phyloP scores from a whole-genome alignment of 2,329 filamentous ascomycete genomes.

The Trichoderma semiorbis region DNA sequence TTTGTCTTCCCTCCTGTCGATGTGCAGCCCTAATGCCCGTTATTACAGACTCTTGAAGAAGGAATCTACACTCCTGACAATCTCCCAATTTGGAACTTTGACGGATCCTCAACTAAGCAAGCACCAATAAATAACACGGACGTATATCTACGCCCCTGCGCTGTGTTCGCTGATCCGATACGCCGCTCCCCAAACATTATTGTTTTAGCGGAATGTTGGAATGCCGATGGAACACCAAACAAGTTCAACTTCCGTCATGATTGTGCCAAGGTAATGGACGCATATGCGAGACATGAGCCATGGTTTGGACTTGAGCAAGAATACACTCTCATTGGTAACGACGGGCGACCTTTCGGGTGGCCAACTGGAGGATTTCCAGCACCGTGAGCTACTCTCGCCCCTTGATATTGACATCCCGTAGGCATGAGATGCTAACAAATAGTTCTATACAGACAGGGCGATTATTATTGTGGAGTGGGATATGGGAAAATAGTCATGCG shows the following conservation, averaged over 20 bases:
- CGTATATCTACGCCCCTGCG: conserved; percentile 89
- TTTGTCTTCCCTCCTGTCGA: too few species aligned
- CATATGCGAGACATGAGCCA: conserved; percentile 41
- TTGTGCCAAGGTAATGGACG: too few species aligned
- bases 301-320: conserved; percentile 99
- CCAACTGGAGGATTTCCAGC: conserved; percentile 67
- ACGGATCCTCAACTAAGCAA: conserved; percentile 85
- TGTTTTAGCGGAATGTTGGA: conserved; percentile 92
- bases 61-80: too few species aligned
- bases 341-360: conserved; percentile 81
- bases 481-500: too few species aligned
- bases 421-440: too few species aligned
- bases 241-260: conserved; percentile 68
- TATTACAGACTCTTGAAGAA: too few species aligned
- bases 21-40: too few species aligned
- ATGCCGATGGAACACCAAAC: conserved; percentile 90
- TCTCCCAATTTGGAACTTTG: conserved; percentile 45
- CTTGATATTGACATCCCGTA: too few species aligned
- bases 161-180: conserved; percentile 89
- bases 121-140: conserved; percentile 94
- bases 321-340: conserved; percentile 74
- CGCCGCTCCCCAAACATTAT: conserved; percentile 86
- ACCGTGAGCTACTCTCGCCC: too few species aligned
- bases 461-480: too few species aligned
- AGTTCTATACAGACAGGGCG: too few species aligned